These are phyloP conservation scores for Tilletia horrida DNA, from an alignment of 1,284 basidiomycete species.

Conservation along the genomic window DNA sequence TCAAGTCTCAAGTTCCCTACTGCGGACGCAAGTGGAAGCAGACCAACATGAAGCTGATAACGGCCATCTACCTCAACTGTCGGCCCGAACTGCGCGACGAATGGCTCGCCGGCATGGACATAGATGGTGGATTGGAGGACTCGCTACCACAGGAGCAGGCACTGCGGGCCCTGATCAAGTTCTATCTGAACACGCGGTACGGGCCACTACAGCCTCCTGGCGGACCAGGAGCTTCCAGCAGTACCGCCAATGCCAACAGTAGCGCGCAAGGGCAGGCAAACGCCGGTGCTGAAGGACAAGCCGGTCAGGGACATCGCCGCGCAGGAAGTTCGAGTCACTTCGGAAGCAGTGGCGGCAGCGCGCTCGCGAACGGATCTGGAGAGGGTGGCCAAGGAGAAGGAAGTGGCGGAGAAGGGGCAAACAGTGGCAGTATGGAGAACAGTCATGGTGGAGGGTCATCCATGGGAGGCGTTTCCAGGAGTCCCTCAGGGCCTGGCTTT, in stretches of 20 bases:
- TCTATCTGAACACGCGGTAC: constrained; percentile 62
- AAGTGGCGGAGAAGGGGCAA: constrained; percentile 20
- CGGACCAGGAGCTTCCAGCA: constrained; percentile 6
- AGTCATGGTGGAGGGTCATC: not conserved
- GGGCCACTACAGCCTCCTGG: constrained; percentile 22
- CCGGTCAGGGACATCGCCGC: constrained; percentile 38
- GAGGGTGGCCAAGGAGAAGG: constrained; percentile 13
- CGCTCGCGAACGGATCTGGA: not conserved
- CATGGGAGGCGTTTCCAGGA: not conserved
- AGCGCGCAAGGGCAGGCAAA: not conserved
- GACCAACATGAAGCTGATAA: constrained; percentile 99
- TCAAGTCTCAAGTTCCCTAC: constrained; percentile 98
- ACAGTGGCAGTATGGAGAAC: constrained; percentile 21
- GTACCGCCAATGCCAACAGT: not conserved
- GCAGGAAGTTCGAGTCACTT: constrained; percentile 30
- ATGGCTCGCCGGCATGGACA: constrained; percentile 90
- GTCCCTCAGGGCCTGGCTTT: constrained; percentile 26
- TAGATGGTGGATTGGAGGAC: constrained; percentile 77
- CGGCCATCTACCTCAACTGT: constrained; percentile 94
- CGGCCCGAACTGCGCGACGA: constrained; percentile 93
- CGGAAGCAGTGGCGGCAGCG: not conserved
- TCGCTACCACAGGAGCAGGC: constrained; percentile 86
- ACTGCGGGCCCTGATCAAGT: constrained; percentile 87
- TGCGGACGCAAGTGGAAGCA: constrained; percentile 98
- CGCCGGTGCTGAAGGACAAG: constrained; percentile 2